Evolutionary conservation across 139 green algal species (phyloP), one percentile per base, ranked within the genome.

Genomic region (Tetradesmus lagerheimii): DNA sequence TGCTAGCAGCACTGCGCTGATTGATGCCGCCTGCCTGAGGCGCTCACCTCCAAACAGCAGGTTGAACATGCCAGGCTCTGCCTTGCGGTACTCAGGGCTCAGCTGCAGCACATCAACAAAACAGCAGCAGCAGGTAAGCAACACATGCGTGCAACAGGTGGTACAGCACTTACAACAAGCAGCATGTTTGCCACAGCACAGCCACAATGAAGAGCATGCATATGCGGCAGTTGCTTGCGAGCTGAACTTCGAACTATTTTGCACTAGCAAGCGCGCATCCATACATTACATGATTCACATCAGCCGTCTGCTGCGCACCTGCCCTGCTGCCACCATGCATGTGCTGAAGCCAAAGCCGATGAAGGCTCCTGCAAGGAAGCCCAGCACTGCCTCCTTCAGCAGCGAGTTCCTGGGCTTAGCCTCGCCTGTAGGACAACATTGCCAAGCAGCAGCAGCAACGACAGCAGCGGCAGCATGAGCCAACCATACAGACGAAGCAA

Each of bases 21-120:
- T 0, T 66, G 0, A 27, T 29, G 3, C 23, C 25, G 16, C 57
- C 23, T 31, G 57, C 57, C 23, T 20, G 18, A 8, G 31, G 57
- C 23, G 0, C 57, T 71, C 57, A 71, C 57, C 57, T 34, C 92
- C 92, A 43, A 89, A 90, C 5, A 94, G 41, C 35, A 93, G 31
- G 62, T 94, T 94, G 37, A 90, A 92, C 62, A 96, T 87, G 34
- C 94, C 94, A 4, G 93, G 93, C 87, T 96, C 94, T 39, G 64
- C 67, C 34, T 91, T 47, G 18, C 92, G 93, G 41, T 97, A 91
- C 31, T 90, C 87, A 15, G 39, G 25, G 62, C 57, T 88, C 45
- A 91, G 5, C 87, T 91, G 78, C 78, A 77, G 86, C 2, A 29
- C 20, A n/a, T 18, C 35, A 81, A 9, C 6, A 6, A 35, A 45